Evolutionary conservation across 139 green algal species (phyloP).

Genomic region (Spirogloea muscicola): DNA sequence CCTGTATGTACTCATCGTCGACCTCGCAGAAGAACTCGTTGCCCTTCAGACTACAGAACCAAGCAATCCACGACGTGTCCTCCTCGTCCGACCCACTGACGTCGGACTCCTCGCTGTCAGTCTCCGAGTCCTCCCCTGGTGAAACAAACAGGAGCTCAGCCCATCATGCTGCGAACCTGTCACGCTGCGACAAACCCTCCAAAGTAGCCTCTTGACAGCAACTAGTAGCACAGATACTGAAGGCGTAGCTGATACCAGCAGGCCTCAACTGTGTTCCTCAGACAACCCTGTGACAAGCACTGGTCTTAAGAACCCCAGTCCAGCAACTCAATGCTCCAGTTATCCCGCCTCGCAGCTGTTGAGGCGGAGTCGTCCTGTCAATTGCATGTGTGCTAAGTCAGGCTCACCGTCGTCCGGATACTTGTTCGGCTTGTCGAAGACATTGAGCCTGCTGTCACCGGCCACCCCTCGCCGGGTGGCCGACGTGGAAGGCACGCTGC

Average conservation of each 20-base stretch:
- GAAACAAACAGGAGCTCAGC: neutral
- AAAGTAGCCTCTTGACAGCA: neutral
- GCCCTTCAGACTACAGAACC: conserved; percentile 81
- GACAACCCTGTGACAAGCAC: too few relatives aligned
- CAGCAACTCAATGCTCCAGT: neutral
- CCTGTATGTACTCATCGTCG: conserved; percentile 95
- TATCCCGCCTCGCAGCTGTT: neutral
- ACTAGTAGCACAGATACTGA: neutral
- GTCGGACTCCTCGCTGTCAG: conserved; percentile 50
- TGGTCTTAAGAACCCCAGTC: too few relatives aligned
- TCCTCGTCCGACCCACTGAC: conserved; percentile 51
- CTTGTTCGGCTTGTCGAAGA: conserved; percentile 20
- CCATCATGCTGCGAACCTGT: neutral
- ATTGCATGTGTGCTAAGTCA: neutral
- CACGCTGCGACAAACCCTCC: neutral
- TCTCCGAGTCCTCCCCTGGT: conserved; percentile 37
- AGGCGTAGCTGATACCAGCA: too few relatives aligned
- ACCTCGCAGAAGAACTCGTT: conserved; percentile 66
- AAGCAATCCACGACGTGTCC: conserved; percentile 79
- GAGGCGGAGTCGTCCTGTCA: neutral
- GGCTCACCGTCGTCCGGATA: conserved; percentile 17
- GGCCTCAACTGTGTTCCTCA: too few relatives aligned
- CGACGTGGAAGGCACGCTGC: conserved; percentile 2
- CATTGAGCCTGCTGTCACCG: too few relatives aligned
- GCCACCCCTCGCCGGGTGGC: neutral